Base-by-base conservation (phyloP, 805 yeast genomes). In the Cyberlindnera mrakii region DNA sequence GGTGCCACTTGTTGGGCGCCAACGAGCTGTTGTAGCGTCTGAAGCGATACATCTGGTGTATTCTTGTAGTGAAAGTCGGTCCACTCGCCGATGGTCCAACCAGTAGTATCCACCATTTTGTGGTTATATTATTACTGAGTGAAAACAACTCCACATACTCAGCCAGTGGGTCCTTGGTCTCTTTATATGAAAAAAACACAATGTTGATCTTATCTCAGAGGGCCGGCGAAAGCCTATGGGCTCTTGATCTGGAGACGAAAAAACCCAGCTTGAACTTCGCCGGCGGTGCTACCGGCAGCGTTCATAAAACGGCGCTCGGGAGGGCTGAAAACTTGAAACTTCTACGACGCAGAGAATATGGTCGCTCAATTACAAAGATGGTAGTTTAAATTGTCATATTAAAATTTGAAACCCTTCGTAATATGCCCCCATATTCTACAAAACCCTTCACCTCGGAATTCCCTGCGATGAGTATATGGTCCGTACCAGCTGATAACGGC, bases 81-180 rank as follows among this genome's bases (percentile, higher is more conserved):
- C 96, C 96, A 90, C 50, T 90, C 86, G 19, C 72, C 62, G 34
- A 85, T 72, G 11, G 95, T 78, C 96, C 96, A 89, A 32, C 95
- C 96, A 34, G 42, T 33, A 15, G 57, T 51, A 27, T 51, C 48
- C 40, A 49, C 50, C 50, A 46, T 51, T 19, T 11, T 33, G 42
- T 37, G 13, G 39, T 27, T 36, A 36, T n/a, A 33, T 20, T 30
- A 36, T 25, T 25, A 20, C 16, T 18, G 30, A 6, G n/a, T 7
- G 9, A 10, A 23, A 2, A 23, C 27, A 10, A 23, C 9, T 9
- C 27, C 36, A 33, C 7, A 17, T n/a, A 13, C 2, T 11, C 10
- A 7, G n/a, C 16, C 15, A 31, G 33, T 6, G 15, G 33, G 33
- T 31, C 8, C 15, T 31, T 14, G 3, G 27, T 4, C 27, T 23